A percentile compares a stretch with the other conserved stretches of the same genome.
phyloP scores from a whole-genome alignment of 2,329 filamentous ascomycete species.

The Colletotrichum shisoi region DNA sequence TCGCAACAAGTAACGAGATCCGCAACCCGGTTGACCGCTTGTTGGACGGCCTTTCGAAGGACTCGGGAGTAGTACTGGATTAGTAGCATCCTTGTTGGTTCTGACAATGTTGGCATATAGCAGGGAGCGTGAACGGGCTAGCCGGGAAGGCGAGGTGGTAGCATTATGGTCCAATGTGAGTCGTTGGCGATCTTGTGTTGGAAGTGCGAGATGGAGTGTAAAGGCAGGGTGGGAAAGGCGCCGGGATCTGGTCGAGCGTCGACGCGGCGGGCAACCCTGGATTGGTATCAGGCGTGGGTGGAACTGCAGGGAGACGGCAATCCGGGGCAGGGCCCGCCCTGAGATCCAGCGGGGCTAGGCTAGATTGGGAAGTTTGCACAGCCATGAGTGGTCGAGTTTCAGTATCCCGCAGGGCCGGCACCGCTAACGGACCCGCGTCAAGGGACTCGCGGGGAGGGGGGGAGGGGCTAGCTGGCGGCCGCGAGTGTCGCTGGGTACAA shows the following conservation, averaged over 20 bases:
- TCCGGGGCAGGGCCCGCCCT: conserved; percentile 26
- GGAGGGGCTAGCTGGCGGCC: conserved; percentile 13
- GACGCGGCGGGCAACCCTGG: conserved; percentile 7
- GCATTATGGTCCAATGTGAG: conserved; percentile 11
- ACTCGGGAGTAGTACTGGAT: background rate
- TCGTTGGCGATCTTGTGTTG: conserved; percentile 3
- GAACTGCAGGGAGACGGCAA: conserved; percentile 34
- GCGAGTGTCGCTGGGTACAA: background rate
- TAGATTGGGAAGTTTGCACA: background rate
- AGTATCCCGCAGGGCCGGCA: conserved; percentile 26
- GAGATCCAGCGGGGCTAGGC: background rate
- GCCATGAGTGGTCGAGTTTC: conserved; percentile 31
- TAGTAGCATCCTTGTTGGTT: background rate
- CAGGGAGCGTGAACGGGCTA: conserved; percentile 15
- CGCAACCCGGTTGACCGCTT: conserved; percentile 15
- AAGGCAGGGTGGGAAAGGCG: conserved; percentile 21
- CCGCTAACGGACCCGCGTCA: conserved; percentile 23
- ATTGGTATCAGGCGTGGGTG: conserved; percentile 15
- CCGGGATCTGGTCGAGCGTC: conserved; percentile 29
- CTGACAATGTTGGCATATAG: background rate
- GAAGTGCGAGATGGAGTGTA: conserved; percentile 33
- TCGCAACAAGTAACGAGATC: conserved; percentile 1
- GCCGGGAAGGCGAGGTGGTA: conserved; percentile 6
- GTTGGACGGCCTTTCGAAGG: background rate
- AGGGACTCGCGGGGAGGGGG: background rate